Evolutionary conservation across 73 alveolate species (phyloP).

Genomic region (Paramecium biaurelia): DNA sequence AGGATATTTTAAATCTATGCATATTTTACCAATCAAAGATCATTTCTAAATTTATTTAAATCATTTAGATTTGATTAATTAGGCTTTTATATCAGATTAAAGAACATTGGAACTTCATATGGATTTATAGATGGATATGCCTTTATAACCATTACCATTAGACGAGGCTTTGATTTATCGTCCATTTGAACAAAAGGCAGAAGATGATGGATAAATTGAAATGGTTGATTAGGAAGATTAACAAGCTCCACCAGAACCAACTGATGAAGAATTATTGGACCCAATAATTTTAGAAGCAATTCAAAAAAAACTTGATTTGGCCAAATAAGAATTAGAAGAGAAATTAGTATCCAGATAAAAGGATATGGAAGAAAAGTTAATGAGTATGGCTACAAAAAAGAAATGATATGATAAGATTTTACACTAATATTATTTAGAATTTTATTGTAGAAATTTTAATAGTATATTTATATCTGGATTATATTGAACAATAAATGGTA

Average conservation of each 20-base stretch:
- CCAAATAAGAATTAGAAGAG: conserved; percentile 22
- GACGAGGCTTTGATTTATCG: conserved; percentile 23
- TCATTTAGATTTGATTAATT: not conserved
- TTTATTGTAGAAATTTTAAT: not conserved
- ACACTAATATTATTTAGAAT: not conserved
- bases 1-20: not conserved
- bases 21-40: not conserved
- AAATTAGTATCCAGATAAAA: not conserved
- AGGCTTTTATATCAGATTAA: not conserved
- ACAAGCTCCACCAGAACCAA: conserved; percentile 44
- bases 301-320: not conserved
- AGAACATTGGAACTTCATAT: conserved; percentile 35
- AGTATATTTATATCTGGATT: too few relatives aligned
- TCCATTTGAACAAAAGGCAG: not conserved
- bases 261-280: conserved; percentile 44
- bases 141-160: not conserved
- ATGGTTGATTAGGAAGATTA: not conserved
- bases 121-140: conserved; percentile 2
- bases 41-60: not conserved
- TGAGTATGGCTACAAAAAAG: not conserved
- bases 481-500: too few relatives aligned
- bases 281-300: conserved; percentile 9
- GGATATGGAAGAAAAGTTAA: conserved; percentile 30
- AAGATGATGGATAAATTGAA: not conserved
- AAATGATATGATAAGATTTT: not conserved